phyloP scores from a whole-genome alignment of 2,329 filamentous ascomycete species.

The Trichoderma sp. region DNA sequence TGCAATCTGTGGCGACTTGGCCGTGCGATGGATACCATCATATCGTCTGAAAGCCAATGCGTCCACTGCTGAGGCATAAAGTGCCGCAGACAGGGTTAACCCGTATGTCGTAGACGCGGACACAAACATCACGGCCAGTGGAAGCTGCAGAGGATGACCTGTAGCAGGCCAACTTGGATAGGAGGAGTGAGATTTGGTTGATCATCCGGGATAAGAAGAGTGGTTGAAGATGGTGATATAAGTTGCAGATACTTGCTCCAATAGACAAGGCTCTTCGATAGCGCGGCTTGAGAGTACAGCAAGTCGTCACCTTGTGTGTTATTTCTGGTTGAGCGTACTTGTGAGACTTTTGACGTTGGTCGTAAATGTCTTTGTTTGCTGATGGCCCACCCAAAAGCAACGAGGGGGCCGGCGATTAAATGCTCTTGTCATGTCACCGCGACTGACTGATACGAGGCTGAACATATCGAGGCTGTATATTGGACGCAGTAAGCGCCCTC shows the following conservation, averaged over 20 bases:
- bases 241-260: not conserved
- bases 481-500: slow-evolving; percentile 11
- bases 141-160: not conserved
- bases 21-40: slow-evolving; percentile 34
- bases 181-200: not conserved
- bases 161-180: not conserved
- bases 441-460: slow-evolving; percentile 2
- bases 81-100: not conserved
- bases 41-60: slow-evolving; percentile 31
- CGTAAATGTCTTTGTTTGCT: not conserved
- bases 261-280: not conserved
- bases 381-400: slow-evolving; percentile 3
- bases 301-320: not conserved
- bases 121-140: not conserved
- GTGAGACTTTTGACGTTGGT: not conserved
- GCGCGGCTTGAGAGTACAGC: not conserved
- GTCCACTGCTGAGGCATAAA: not conserved
- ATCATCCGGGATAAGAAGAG: not conserved
- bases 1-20: slow-evolving; percentile 31
- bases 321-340: not conserved
- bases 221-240: not conserved
- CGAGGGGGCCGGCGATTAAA: slow-evolving; percentile 14
- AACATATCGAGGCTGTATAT: slow-evolving; percentile 12
- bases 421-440: not conserved
- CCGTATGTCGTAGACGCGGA: not conserved